phyloP scores from a whole-genome alignment of 75 land plant species.

The Sequoia sempervirens region DNA sequence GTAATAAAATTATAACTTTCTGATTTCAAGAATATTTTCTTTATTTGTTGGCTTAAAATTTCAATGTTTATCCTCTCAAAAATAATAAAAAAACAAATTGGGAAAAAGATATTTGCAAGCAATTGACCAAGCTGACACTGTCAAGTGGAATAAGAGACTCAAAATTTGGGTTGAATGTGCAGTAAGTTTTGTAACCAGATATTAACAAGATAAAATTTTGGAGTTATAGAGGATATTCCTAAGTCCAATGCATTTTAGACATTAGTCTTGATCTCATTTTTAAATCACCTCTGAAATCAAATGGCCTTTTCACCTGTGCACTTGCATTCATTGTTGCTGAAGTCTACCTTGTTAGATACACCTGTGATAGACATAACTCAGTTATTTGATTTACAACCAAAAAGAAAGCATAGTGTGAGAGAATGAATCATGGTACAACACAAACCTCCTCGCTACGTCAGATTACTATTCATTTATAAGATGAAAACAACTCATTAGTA shows the following conservation, averaged over 20 bases:
- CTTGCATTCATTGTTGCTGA: background rate
- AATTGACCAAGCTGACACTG: background rate
- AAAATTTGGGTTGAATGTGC: background rate
- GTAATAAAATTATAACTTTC: background rate
- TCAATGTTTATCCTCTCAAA: background rate
- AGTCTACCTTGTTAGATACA: background rate
- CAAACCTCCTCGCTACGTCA: background rate
- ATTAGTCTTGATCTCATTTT: background rate
- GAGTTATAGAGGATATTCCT: no score
- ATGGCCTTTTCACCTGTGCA: background rate
- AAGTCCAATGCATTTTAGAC: background rate
- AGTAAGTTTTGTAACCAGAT: background rate
- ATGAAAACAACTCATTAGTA: background rate
- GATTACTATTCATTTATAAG: background rate
- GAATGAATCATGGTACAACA: background rate
- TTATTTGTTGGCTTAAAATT: background rate
- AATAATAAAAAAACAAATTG: background rate
- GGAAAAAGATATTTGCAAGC: background rate
- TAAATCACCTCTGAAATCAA: background rate
- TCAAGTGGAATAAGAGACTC: background rate
- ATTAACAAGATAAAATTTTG: background rate
- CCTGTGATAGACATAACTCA: background rate
- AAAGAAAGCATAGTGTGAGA: background rate
- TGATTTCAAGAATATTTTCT: background rate
- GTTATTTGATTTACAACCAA: background rate